phyloP scores from a whole-genome alignment of 129 eudicot genomes.

The Flaveria robusta region DNA sequence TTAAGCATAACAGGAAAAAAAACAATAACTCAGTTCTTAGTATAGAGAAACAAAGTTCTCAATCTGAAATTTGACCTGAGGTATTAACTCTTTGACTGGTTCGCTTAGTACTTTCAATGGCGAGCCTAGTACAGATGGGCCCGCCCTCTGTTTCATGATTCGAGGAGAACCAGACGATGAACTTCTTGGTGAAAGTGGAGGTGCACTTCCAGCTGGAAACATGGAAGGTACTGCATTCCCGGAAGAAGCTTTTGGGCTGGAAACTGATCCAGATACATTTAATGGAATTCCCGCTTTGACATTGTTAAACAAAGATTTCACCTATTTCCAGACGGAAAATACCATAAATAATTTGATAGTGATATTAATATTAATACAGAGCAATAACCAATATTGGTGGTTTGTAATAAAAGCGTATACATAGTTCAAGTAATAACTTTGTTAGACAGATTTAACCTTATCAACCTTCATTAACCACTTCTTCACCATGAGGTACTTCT shows the following conservation, averaged over 20 bases:
- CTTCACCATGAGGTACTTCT: too few relatives aligned
- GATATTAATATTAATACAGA: background rate
- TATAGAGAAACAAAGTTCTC: background rate
- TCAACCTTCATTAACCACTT: too few relatives aligned
- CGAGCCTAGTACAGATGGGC: conserved; percentile 72
- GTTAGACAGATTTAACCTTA: too few relatives aligned
- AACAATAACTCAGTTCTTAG: conserved; percentile 12
- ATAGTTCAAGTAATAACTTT: background rate
- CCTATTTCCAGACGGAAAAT: conserved; percentile 44
- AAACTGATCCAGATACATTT: conserved; percentile 53
- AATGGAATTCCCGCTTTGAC: conserved; percentile 76
- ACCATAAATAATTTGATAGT: conserved; percentile 19
- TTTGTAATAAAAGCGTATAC: background rate
- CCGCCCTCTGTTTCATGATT: conserved; percentile 65
- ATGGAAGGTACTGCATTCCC: conserved; percentile 72
- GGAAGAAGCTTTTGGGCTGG: conserved; percentile 69
- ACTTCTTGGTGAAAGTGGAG: conserved; percentile 94
- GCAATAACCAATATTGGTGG: background rate
- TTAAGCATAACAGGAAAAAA: background rate
- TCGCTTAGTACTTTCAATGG: conserved; percentile 72
- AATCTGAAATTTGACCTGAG: conserved; percentile 25
- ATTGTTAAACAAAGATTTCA: conserved; percentile 71
- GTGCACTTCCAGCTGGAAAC: conserved; percentile 92
- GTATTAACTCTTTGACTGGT: conserved; percentile 75
- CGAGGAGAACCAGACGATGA: conserved; percentile 81